Conservation (phyloP, 2,329 filamentous ascomycete species). For the Monosporascus sp. region DNA sequence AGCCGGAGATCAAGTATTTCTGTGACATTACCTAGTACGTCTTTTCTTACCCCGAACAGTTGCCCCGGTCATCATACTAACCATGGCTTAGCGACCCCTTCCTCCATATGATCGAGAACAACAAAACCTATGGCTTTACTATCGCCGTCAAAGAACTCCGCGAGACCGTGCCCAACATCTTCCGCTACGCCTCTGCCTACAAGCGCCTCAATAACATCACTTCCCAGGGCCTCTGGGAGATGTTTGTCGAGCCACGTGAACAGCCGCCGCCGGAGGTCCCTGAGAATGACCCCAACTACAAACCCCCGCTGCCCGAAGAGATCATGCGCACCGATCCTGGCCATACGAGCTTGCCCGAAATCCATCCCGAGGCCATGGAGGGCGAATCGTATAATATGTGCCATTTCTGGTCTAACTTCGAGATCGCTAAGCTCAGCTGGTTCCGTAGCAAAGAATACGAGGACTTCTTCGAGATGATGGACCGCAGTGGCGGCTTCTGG, state of each 20-base stretch:
- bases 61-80: slow-evolving; percentile 13
- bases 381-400: slow-evolving; percentile 99
- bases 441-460: slow-evolving; percentile 97
- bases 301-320: slow-evolving; percentile 71
- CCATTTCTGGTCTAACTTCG: slow-evolving; percentile 99
- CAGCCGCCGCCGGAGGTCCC: slow-evolving; percentile 50
- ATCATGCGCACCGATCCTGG: slow-evolving; percentile 72
- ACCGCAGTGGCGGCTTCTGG: slow-evolving; percentile 96
- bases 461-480: slow-evolving; percentile 99
- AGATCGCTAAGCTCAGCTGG: slow-evolving; percentile 91
- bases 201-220: slow-evolving; percentile 87
- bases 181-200: slow-evolving; percentile 97
- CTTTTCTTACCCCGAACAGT: slow-evolving; percentile 3
- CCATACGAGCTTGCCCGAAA: slow-evolving; percentile 65
- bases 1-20: slow-evolving; percentile 99
- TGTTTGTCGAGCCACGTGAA: slow-evolving; percentile 82
- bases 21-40: slow-evolving; percentile 97
- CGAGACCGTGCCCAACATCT: slow-evolving; percentile 97
- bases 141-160: slow-evolving; percentile 97
- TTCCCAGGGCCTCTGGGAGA: slow-evolving; percentile 94
- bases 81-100: slow-evolving; percentile 70
- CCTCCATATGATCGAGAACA: slow-evolving; percentile 84
- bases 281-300: slow-evolving; percentile 59
- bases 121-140: slow-evolving; percentile 98
- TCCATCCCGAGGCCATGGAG: slow-evolving; percentile 92